Conservation (phyloP, 2,329 filamentous ascomycete genomes). For the Aureobasidium sp. region DNA sequence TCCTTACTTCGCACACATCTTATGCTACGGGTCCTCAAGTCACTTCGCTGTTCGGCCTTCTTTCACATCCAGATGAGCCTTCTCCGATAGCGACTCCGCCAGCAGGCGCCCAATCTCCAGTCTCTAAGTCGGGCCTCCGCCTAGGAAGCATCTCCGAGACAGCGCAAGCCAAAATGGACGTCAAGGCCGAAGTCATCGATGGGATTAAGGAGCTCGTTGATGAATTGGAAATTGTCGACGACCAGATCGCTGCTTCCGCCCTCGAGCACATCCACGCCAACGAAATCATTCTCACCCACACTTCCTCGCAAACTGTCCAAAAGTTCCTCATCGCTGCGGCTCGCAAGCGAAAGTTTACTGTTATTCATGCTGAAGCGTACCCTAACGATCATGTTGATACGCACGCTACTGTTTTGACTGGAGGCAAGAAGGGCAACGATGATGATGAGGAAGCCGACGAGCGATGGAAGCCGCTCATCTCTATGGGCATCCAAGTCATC, state of each 20-base stretch:
- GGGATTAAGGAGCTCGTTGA: constrained; percentile 95
- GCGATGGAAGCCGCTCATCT: constrained; percentile 70
- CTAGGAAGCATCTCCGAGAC: constrained; percentile 19
- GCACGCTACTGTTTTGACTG: constrained; percentile 54
- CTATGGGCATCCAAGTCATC: constrained; percentile 74
- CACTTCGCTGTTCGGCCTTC: constrained; percentile 81
- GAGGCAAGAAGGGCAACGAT: constrained; percentile 39
- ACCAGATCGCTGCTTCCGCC: constrained; percentile 82
- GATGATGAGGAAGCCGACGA: constrained; percentile 44
- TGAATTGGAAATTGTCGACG: constrained; percentile 85
- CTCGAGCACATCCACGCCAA: constrained; percentile 90
- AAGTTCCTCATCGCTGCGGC: constrained; percentile 84
- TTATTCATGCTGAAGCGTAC: constrained; percentile 71
- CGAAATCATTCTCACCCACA: constrained; percentile 85
- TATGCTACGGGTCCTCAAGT: constrained; percentile 51
- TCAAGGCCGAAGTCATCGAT: constrained; percentile 85
- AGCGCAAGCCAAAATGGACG: constrained; percentile 48
- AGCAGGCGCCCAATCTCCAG: constrained; percentile 26
- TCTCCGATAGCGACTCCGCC: constrained; percentile 46
- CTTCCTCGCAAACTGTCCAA: constrained; percentile 79
- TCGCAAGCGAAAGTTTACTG: constrained; percentile 82
- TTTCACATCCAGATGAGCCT: constrained; percentile 57
- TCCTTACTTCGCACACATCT: constrained; percentile 56
- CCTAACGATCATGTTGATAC: constrained; percentile 62
- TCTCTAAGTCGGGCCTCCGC: constrained; percentile 20